Evolutionary conservation across 805 yeast species (phyloP), one percentile per base, ranked within the genome.

Genomic region (Metschnikowia reukaufii): DNA sequence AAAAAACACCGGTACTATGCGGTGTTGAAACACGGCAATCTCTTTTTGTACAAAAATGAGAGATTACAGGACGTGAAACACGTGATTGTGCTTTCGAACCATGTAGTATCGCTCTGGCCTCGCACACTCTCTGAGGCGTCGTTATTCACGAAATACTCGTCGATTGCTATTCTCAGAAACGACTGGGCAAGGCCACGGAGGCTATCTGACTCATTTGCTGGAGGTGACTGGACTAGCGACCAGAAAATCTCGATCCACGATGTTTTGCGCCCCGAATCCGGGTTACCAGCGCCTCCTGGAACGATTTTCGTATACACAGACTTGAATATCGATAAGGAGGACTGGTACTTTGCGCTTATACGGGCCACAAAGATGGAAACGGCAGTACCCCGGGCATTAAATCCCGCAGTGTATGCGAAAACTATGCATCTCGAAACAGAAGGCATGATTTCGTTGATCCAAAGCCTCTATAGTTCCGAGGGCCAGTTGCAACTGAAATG

Each of bases 281-380:
- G 53, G 6, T 51, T 66, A 17, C 42, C 52, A 2, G 70, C 70
- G 1, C 76, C 76, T 3, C 64, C 64, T 29, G 74, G 74, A 3
- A 64, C 76, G 4, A 68, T 72, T 57, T 92, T 78, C 63, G 65
- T 92, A 3, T 88, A 89, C 63, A 78, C 84, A 36, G 96, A 89
- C 55, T 76, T 82, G 40, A 88, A 90, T 55, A 77, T 77, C 46
- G 90, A 85, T 39, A 92, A 92, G 59, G 99, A 94, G 64, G 96
- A 92, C 62, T 84, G 97, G 86, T 94, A 92, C 62, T 90, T 89
- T 65, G 83, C 88, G 0, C 70, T 94, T 45, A 73, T 92, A n/a
- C 73, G 84, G 47, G 95, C 95, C 0, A 79, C 92, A 0, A 86
- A 84, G 49, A 65, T 67, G 4, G 67, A 65, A 44, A 18, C 19